A percentile compares a stretch with the other conserved stretches of the same genome.
phyloP scores from a whole-genome alignment of 148 eudicot species.

The Rhododendron mucronatum region DNA sequence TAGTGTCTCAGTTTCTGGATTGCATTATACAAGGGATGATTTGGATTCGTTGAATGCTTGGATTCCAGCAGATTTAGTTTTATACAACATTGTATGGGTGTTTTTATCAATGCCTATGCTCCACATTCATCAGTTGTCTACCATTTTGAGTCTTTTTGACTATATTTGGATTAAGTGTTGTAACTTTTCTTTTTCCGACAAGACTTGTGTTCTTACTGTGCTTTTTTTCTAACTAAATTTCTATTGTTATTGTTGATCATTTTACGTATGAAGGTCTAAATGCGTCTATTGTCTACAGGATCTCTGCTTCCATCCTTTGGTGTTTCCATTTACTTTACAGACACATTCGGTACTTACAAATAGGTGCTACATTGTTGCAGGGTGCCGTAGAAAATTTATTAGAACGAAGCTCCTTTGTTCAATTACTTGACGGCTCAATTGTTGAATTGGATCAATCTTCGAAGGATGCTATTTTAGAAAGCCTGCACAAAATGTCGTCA shows the following conservation, averaged over 20 bases:
- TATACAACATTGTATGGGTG: not conserved
- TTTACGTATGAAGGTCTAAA: not conserved
- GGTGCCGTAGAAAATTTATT: constrained; percentile 31
- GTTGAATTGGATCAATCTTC: constrained; percentile 21
- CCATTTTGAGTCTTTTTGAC: not conserved
- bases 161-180: not conserved
- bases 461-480: constrained; percentile 7
- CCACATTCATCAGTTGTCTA: not conserved
- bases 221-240: not conserved
- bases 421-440: constrained; percentile 26
- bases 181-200: not conserved
- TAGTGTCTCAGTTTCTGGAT: not conserved
- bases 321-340: not conserved
- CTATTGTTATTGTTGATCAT: not conserved
- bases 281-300: not conserved
- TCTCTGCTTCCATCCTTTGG: not conserved
- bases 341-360: not conserved
- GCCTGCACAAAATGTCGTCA: constrained; percentile 20
- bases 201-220: not conserved
- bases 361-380: not conserved
- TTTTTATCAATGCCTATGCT: not conserved
- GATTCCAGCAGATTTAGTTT: not conserved
- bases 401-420: constrained; percentile 25
- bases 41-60: not conserved
- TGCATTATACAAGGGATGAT: not conserved